Evolutionary conservation across 1,139 yeast genomes (phyloP), one percentile per base, ranked within the genome.

Genomic region (Komagataea norvegica): DNA sequence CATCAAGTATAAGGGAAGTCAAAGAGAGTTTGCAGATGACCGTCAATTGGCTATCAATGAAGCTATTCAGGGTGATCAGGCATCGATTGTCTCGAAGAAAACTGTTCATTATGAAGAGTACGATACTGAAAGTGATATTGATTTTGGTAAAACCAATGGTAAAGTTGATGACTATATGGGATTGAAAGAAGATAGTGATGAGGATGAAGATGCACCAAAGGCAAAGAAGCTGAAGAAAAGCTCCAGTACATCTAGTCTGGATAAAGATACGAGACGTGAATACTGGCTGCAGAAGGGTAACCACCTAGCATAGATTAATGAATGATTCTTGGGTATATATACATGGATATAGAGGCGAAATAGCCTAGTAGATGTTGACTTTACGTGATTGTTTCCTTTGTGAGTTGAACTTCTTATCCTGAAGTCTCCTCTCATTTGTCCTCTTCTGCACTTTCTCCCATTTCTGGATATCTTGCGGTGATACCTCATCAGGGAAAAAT

Each of bases 21-120:
- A 72, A 49, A 69, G 96, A 60, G 89, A 84, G 55, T 86, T 86
- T 57, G 74, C 74, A 37, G 95, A 86, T 58, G 94, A 85, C 37
- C 70, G 94, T 56, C 65, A 64, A 31, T 63, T 72, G 44, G 86
- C 83, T 2, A 61, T 63, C 8, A 85, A 84, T 55, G 74, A 74
- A 42, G 89, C 91, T 3, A 61, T 67, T 43, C 58, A 60, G 35
- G 63, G 56, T 35, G 48, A 46, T 34, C 30, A 33, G n/a, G 30
- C 26, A 18, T 42, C 32, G 3, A 43, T 42, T 7, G 41, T 38
- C 18, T 25, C 36, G 23, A 33, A 30, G 25, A 32, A 29, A 14
- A 24, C 20, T 4, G 17, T 36, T 10, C 38, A 18, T 21, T 38
- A 37, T 26, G 40, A 41, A 25, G 45, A 39, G 14, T 31, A 31